Evolutionary conservation across 2,329 filamentous ascomycete species (phyloP).

Genomic region (Penicillium olsonii): DNA sequence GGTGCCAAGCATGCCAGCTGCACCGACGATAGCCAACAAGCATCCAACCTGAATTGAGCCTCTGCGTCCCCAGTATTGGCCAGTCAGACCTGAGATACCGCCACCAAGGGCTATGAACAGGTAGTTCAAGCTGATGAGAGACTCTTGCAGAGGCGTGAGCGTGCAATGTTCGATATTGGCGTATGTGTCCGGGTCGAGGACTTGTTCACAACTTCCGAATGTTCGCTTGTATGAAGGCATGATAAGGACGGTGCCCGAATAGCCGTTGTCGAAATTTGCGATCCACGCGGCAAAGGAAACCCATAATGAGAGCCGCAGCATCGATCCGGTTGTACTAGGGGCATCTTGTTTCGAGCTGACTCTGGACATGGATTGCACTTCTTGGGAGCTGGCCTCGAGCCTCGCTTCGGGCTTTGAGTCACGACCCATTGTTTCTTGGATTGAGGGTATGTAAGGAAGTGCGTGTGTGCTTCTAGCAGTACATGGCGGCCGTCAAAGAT

Average conservation of each 20-base stretch:
- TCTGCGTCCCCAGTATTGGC: conserved; percentile 23
- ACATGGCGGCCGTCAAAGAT: not conserved
- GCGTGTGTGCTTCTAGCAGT: too few relatives aligned
- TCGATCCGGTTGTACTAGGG: conserved; percentile 16
- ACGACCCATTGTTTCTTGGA: not conserved
- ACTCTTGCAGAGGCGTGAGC: conserved; percentile 29
- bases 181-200: conserved; percentile 14
- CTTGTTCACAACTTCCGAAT: conserved; percentile 24
- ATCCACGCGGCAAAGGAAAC: conserved; percentile 26
- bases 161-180: conserved; percentile 16
- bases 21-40: conserved; percentile 24
- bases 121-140: conserved; percentile 28
- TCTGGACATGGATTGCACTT: not conserved
- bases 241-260: conserved; percentile 24
- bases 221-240: conserved; percentile 27
- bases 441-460: not conserved
- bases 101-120: conserved; percentile 31
- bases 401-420: not conserved
- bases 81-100: conserved; percentile 19
- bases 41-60: conserved; percentile 27
- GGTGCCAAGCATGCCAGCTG: conserved; percentile 30
- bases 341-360: not conserved
- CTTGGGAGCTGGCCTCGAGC: conserved; percentile 2
- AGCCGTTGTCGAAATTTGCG: conserved; percentile 28
- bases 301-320: conserved; percentile 25